Evolutionary conservation across 441 rosid genomes (phyloP), one percentile per base, ranked within the genome.

Genomic region (Omphalea diandra): DNA sequence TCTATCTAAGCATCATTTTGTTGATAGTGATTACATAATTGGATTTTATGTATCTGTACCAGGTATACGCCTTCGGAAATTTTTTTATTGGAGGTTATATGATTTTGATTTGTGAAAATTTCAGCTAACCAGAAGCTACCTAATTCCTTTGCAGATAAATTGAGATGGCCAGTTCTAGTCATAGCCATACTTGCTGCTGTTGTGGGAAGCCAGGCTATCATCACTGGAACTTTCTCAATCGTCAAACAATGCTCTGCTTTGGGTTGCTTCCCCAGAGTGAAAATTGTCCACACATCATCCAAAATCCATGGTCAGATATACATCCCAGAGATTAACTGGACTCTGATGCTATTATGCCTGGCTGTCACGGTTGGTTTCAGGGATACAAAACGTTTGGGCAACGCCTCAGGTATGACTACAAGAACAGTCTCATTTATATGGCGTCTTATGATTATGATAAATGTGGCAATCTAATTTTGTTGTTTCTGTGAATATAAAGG

Each of bases 291-390:
- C 78, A 94, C 98, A 17, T 94, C 97, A n/a, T 84, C 97, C 11
- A 88, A 90, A 83, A 83, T 94, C 70, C 97, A 94, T 7, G 98
- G 98, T 66, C 98, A 91, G 85, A 91, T 91, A 60, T 91, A 91
- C 82, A 94, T 94, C 68, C 98, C 98, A 0, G 98, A 94, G 85
- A 94, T 94, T 52, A 92, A 94, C 69, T 94, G 98, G 98, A 86
- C 79, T 40, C 77, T 94, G 84, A 90, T 92, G 98, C 63, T 89
- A 22, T 80, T 94, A 40, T 88, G 97, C 81, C 83, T 94, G 81
- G 97, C 97, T 33, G 94, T 94, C 58, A 94, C 98, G 15, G 65
- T 94, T 14, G 98, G 98, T 40, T 94, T 94, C 69, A 79, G 97
- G 80, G 97, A 94, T 79, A 94, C 98, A 3, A 87, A 68, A 38